Evolutionary conservation across 2,329 filamentous ascomycete species (phyloP).

Genomic region (Fusarium sp.): DNA sequence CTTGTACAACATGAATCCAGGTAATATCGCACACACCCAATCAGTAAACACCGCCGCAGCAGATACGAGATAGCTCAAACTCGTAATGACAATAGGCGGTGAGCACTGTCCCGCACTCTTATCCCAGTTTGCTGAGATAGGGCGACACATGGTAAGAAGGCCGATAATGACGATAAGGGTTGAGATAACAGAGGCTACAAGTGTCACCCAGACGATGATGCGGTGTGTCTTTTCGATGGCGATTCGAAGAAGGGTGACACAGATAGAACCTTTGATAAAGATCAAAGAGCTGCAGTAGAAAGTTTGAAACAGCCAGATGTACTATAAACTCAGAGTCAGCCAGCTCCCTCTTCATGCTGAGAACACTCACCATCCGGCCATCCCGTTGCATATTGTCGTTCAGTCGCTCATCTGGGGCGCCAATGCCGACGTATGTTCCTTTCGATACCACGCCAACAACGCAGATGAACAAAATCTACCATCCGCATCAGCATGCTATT

Average conservation of each 20-base stretch:
- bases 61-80: constrained; percentile 22
- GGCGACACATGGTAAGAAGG: constrained; percentile 9
- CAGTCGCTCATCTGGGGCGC: constrained; percentile 9
- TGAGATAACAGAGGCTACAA: constrained; percentile 4
- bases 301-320: constrained; percentile 21
- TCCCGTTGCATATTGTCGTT: constrained; percentile 12
- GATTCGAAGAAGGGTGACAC: constrained; percentile 28
- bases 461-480: constrained; percentile 20
- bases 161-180: constrained; percentile 14
- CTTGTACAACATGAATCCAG: constrained; percentile 31
- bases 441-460: background rate
- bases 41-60: constrained; percentile 10
- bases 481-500: background rate
- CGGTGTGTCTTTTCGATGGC: constrained; percentile 23
- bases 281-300: constrained; percentile 18
- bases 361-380: constrained; percentile 14
- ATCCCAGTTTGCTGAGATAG: constrained; percentile 10
- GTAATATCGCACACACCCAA: constrained; percentile 26
- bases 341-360: too few species aligned
- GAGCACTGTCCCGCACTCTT: constrained; percentile 4
- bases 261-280: constrained; percentile 32
- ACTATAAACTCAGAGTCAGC: background rate
- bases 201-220: constrained; percentile 20
- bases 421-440: constrained; percentile 14
- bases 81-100: background rate